These are phyloP conservation scores for Alternaria novae-zelandiae DNA, from an alignment of 2,329 filamentous ascomycete genomes.

Conservation along the genomic window DNA sequence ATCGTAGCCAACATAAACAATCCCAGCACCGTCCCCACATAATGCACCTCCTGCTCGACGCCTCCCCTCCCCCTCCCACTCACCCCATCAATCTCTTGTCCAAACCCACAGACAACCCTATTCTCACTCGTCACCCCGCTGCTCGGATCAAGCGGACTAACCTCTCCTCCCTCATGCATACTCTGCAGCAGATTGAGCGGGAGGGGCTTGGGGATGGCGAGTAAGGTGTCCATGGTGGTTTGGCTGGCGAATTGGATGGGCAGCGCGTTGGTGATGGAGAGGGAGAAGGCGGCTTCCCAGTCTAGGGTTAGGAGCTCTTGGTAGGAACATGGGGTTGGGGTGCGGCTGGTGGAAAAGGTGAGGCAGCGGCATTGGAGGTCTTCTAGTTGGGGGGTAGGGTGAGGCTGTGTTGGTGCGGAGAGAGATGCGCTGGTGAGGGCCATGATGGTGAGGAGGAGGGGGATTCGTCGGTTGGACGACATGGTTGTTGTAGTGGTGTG, in stretches of 20 bases:
- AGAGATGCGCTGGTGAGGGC: conserved; percentile 4
- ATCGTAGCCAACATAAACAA: conserved; percentile 25
- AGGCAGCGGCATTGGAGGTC: conserved; percentile 36
- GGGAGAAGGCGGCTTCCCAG: conserved; percentile 30
- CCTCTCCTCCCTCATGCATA: conserved; percentile 19
- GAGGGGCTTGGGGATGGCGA: conserved; percentile 23
- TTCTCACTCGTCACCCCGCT: conserved; percentile 19
- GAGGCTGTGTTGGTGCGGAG: conserved; percentile 14
- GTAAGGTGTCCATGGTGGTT: conserved; percentile 25
- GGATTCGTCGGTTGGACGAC: not conserved
- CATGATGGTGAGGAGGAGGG: conserved; percentile 10
- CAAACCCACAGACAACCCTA: conserved; percentile 34
- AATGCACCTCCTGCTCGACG: conserved; percentile 16
- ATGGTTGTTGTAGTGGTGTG: not conserved
- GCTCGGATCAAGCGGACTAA: conserved; percentile 6
- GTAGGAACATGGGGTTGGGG: conserved; percentile 28
- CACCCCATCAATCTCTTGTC: conserved; percentile 27
- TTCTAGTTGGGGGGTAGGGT: conserved; percentile 15
- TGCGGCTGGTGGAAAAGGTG: conserved; percentile 25
- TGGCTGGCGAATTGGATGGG: conserved; percentile 33
- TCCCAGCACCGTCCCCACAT: conserved; percentile 25
- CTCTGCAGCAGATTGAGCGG: conserved; percentile 25
- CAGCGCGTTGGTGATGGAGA: conserved; percentile 30
- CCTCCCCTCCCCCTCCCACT: not conserved
- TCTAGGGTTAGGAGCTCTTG: conserved; percentile 27